Evolutionary conservation across 352 stramenopile species (phyloP), one percentile per base, ranked within the genome.

Genomic region (Phytophthora meadii): DNA sequence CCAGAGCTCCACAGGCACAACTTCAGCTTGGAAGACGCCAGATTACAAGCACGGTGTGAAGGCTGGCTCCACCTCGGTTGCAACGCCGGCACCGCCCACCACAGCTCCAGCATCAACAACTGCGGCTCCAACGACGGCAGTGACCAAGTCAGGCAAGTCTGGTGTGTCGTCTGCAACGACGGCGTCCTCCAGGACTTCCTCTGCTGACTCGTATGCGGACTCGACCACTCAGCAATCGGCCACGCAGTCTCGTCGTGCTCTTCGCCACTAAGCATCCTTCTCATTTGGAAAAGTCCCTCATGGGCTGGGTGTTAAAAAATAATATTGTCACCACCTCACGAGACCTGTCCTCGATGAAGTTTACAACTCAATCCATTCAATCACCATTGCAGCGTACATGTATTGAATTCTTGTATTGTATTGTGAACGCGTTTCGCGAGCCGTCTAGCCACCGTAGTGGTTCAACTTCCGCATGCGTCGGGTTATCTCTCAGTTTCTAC

Each of bases 171-270:
- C 57, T n/a, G 54, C 42, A 30, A 59, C 57, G 19, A 27, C 55
- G 14, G 57, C 63, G 19, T 36, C 56, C 10, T 67, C 50, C 9
- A 45, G 37, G 10, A 72, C 64, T 40, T 71, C 56, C 2, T 67
- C 55, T 15, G 42, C 49, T 22, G 64, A 72, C n/a, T 51, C 42
- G 56, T 67, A 72, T 22, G 25, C 56, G 22, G 56, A 72, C 25
- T 72, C 64, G 28, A 65, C 53, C 22, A 69, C 61, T 17, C 61
- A 65, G 28, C 54, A 70, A 42, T 64, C 61, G 22, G 44, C 63
- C 17, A 53, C 17, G 2, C 62, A 70, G 40, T 70, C 48, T 11
- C 54, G 54, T 30, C 62, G 62, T 46, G n/a, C 54, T 5, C 62
- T 70, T 58, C 62, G 62, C 25, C 62, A 70, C 47, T 70, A 60